Evolutionary conservation across 2,329 filamentous ascomycete genomes (phyloP).

Genomic region (Septoria linicola): DNA sequence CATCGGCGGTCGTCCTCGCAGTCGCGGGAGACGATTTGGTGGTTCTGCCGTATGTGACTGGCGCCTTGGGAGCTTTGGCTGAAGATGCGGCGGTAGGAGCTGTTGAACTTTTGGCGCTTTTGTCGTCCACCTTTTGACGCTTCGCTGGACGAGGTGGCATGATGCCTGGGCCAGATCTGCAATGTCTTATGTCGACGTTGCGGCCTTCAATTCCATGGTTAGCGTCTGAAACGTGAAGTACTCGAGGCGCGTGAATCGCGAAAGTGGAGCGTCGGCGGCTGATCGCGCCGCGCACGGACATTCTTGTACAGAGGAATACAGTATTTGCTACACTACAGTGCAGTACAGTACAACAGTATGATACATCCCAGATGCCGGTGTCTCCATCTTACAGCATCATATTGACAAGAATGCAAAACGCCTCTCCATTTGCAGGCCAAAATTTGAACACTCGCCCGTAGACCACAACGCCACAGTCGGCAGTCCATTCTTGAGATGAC

Average conservation of each 20-base stretch:
- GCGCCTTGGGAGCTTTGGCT: slow-evolving; percentile 2
- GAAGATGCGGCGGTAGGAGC: neutral
- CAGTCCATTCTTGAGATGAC: no score
- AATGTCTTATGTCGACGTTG: no score
- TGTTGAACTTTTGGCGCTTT: slow-evolving; percentile 14
- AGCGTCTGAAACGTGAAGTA: neutral
- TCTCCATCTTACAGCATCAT: no score
- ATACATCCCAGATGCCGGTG: no score
- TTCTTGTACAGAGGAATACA: no score
- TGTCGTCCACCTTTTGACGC: slow-evolving; percentile 33
- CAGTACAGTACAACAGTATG: no score
- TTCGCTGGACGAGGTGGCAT: slow-evolving; percentile 35
- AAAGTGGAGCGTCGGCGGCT: neutral
- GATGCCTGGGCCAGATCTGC: neutral
- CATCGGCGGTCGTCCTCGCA: neutral
- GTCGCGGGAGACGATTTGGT: slow-evolving; percentile 18
- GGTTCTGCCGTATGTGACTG: slow-evolving; percentile 5
- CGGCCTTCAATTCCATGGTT: no score
- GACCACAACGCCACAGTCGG: no score
- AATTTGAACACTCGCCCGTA: no score
- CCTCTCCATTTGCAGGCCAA: no score
- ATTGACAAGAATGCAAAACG: no score
- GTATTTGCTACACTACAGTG: no score
- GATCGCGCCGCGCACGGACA: neutral
- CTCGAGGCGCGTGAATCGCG: neutral